Evolutionary conservation across 2,329 filamentous ascomycete genomes (phyloP), one percentile per base, ranked within the genome.

Genomic region (Cercospora sesami): DNA sequence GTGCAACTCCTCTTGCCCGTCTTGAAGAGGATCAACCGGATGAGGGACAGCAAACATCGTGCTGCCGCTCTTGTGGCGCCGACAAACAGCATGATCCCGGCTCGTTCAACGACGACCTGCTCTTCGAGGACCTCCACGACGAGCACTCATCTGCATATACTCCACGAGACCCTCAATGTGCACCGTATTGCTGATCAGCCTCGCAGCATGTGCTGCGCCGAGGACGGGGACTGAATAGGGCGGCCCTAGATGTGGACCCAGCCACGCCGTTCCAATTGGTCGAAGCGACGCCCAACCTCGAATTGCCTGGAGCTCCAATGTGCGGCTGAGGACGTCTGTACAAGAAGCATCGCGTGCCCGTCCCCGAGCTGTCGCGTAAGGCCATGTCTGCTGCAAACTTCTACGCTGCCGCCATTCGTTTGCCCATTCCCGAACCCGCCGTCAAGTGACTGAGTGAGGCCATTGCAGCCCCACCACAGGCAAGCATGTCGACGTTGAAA

Each of bases 401-500:
- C 62, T 64, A 64, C 48, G 62, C 62, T 64, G 51, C 62, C 16
- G 62, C 62, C 48, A 64, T 64, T 45, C 62, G 62, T 57, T 42
- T 64, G 12, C 58, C 55, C 36, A 26, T 60, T 51, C 63, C 68
- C n/a, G 30, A 67, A 6, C 62, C 63, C 36, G 39, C 63, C 21
- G 53, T 63, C 30, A 48, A 30, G 58, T 45, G 55, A 65, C 55
- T 53, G 39, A 45, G 63, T 16, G 28, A 39, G 61, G 58, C 58
- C 63, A 60, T 64, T 57, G 62, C 62, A 16, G 26, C 62, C 18
- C 48, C 62, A 6, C 30, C 51, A 26, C 26, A n/a, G 51, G 45
- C 39, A 51, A 64, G 42, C 14, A 72, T 72, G 70, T 72, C 70
- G 51, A 67, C 67, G 18, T 76, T 83, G 60, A 78, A 79, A 59